Conservation (phyloP, 495 filamentous ascomycete genomes). For the Poronia punctata region DNA sequence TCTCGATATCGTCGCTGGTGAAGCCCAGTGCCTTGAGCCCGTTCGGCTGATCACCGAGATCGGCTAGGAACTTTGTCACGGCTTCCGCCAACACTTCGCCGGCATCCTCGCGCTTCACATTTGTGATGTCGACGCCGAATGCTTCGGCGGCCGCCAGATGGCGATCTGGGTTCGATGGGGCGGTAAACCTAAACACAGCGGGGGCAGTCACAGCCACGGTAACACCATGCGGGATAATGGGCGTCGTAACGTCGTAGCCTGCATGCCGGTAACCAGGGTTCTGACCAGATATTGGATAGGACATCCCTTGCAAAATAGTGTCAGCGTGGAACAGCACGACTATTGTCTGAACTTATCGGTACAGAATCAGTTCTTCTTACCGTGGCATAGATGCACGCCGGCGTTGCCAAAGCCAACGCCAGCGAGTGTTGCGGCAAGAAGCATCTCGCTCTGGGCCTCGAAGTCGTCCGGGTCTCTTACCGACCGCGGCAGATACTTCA, state of each 20-base stretch:
- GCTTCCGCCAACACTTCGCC: constrained; percentile 82
- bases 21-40: constrained; percentile 84
- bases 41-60: constrained; percentile 81
- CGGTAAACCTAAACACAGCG: constrained; percentile 90
- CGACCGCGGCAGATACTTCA: constrained; percentile 85
- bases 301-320: constrained; percentile 54
- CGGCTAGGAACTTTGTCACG: constrained; percentile 66
- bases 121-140: constrained; percentile 82
- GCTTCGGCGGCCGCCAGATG: constrained; percentile 83
- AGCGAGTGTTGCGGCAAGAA: constrained; percentile 87
- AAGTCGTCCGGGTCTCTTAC: constrained; percentile 80
- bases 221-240: constrained; percentile 94
- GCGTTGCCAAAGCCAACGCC: constrained; percentile 97
- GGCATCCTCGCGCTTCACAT: constrained; percentile 78
- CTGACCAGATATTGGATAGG: constrained; percentile 88
- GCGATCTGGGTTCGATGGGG: constrained; percentile 79
- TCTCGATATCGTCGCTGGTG: constrained; percentile 61
- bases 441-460: constrained; percentile 90
- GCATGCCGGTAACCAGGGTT: constrained; percentile 84
- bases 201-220: constrained; percentile 92
- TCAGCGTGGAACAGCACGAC: background rate
- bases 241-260: constrained; percentile 65
- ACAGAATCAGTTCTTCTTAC: constrained; percentile 20
- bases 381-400: constrained; percentile 94
- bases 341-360: background rate